phyloP scores from a whole-genome alignment of 2,329 filamentous ascomycete genomes.

The Ophiocordyceps camponoti-floridani region DNA sequence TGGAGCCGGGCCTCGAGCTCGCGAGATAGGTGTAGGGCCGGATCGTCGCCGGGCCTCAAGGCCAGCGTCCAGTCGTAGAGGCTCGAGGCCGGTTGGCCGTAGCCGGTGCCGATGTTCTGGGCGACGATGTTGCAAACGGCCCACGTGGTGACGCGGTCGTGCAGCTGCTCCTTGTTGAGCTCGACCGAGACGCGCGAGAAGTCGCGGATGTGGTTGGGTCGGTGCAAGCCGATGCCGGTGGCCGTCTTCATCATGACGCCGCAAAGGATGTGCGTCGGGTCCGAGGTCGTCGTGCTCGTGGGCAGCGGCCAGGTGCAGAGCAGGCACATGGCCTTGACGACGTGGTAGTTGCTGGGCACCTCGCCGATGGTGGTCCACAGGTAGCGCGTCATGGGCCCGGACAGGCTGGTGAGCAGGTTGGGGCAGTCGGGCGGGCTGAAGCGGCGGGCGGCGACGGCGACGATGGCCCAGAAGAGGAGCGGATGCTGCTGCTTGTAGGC shows the following conservation, averaged over 20 bases:
- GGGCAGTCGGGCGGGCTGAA: slow-evolving; percentile 39
- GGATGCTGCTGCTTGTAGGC: slow-evolving; percentile 61
- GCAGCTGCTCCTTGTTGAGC: slow-evolving; percentile 60
- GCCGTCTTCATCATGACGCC: slow-evolving; percentile 79
- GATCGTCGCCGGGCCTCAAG: slow-evolving; percentile 38
- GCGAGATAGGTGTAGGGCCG: slow-evolving; percentile 37
- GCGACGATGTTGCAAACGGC: slow-evolving; percentile 73
- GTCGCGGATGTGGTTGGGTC: slow-evolving; percentile 67
- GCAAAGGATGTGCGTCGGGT: slow-evolving; percentile 66
- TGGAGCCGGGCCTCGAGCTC: slow-evolving; percentile 51
- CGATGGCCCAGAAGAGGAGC: slow-evolving; percentile 72
- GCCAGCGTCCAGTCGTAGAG: slow-evolving; percentile 60
- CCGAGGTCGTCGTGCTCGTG: slow-evolving; percentile 62
- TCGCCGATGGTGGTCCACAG: slow-evolving; percentile 64
- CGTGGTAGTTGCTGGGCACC: slow-evolving; percentile 61
- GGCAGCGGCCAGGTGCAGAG: slow-evolving; percentile 71
- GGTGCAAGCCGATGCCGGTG: slow-evolving; percentile 66
- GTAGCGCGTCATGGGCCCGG: slow-evolving; percentile 49
- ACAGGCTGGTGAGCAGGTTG: slow-evolving; percentile 47
- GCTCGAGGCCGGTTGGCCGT: slow-evolving; percentile 64
- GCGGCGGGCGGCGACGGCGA: slow-evolving; percentile 57
- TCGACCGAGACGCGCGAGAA: slow-evolving; percentile 62
- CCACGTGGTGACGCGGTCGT: slow-evolving; percentile 66
- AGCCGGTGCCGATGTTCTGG: slow-evolving; percentile 66
- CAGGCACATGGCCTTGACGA: slow-evolving; percentile 65